phyloP scores from a whole-genome alignment of 345 rosid genomes.

The Sapria himalayana region DNA sequence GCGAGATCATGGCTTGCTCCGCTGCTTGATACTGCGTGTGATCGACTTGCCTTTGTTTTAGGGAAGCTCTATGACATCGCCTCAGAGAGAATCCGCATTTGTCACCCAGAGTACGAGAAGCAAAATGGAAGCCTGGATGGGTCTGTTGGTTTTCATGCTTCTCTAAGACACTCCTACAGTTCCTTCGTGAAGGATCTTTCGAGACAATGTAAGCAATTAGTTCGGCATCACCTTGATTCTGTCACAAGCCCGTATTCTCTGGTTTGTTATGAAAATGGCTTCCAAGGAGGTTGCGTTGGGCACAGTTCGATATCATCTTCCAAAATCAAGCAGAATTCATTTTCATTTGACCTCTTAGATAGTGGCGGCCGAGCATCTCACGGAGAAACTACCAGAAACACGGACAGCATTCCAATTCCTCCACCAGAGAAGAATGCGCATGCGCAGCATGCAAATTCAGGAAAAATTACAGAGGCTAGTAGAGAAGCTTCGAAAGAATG shows the following conservation, averaged over 20 bases:
- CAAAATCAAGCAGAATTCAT: slow-evolving; percentile 28
- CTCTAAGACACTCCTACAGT: slow-evolving; percentile 54
- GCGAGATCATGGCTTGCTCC: slow-evolving; percentile 97
- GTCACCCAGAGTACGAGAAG: slow-evolving; percentile 53
- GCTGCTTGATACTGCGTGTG: slow-evolving; percentile 85
- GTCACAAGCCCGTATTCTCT: slow-evolving; percentile 87
- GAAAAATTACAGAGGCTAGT: slow-evolving; percentile 31
- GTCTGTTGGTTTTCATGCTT: slow-evolving; percentile 73
- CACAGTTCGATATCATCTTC: slow-evolving; percentile 16
- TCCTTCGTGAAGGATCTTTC: slow-evolving; percentile 59
- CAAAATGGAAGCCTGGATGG: slow-evolving; percentile 61
- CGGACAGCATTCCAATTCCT: slow-evolving; percentile 66
- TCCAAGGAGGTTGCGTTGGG: slow-evolving; percentile 45
- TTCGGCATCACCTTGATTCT: slow-evolving; percentile 87
- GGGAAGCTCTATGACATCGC: slow-evolving; percentile 80
- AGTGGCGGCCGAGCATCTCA: slow-evolving; percentile 19
- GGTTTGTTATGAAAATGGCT: slow-evolving; percentile 63
- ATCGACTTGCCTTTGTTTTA: slow-evolving; percentile 74
- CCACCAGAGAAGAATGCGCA: slow-evolving; percentile 46
- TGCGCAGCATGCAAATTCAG: slow-evolving; percentile 55
- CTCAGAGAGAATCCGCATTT: slow-evolving; percentile 45
- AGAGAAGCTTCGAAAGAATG: slow-evolving; percentile 43
- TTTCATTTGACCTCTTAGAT: slow-evolving; percentile 52
- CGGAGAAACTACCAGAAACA: slow-evolving; percentile 39
- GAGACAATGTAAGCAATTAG: slow-evolving; percentile 73